Evolutionary conservation across 805 yeast genomes (phyloP), one percentile per base, ranked within the genome.

Genomic region (Pichia nanzhaoensis): DNA sequence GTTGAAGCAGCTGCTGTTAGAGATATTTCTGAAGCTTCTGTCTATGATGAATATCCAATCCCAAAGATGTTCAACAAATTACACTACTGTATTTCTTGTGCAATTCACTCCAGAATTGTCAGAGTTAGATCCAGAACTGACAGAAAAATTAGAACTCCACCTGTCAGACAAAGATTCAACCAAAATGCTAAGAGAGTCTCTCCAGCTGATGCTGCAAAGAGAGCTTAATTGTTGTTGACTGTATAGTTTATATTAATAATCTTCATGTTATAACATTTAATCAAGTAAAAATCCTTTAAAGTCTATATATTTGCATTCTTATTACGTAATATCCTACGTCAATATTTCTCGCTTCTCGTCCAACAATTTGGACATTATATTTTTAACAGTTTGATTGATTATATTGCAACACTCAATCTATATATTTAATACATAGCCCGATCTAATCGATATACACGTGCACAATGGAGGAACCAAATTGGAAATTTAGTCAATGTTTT

Each of bases 1-100:
- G 99, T 93, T 66, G 99, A 93, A 82, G 93, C 96, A 64, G 99
- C 99, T 73, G 93, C 99, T 68, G 95, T 93, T 70, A 90, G 99
- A 84, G 99, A 93, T 77, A 81, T 93, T 75, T 86, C 96, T 65
- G 99, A 93, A 78, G 99, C 99, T 66, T 90, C 97, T 52, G 98
- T 93, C 67, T 93, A 93, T 85, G 80, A 86, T 67, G 99, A 93
- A 82, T 93, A 93, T 81, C 98, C 96, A 69, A 79, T 93, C 67
- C 99, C 99, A 78, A 93, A 93, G 84, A 84, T 93, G 70, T 93
- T 91, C 95, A 86, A 93, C 88, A 93, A 93, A 82, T 82, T 91
- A 74, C 97, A 91, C 84, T 93, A 93, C 93, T 93, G 99, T 84
- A 93, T 93, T 65, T 93, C 99, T 56, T 93, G 99, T 78, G 99